These are phyloP conservation scores for Stramenopiles sp. DNA, from an alignment of 352 stramenopile species.

Conservation along the genomic window DNA sequence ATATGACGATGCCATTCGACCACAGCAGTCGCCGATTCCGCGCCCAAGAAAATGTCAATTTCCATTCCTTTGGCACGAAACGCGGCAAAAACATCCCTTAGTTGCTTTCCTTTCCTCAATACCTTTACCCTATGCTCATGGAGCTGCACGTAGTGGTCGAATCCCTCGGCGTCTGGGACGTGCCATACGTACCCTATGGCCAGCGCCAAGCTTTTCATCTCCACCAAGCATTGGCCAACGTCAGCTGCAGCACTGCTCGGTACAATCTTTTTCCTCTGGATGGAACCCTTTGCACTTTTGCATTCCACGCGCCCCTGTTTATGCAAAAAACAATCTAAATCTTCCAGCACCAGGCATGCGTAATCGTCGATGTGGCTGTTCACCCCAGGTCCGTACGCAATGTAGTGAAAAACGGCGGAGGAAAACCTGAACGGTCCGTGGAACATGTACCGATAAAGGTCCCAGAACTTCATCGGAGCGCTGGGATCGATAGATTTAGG, in stretches of 20 bases:
- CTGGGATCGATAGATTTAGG: neutral
- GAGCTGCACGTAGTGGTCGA: neutral
- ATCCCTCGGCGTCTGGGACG: neutral
- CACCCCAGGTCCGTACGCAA: neutral
- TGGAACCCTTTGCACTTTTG: neutral
- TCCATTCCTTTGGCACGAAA: neutral
- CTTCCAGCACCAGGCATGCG: neutral
- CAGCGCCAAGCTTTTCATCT: neutral
- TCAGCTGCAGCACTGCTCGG: neutral
- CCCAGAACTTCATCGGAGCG: neutral
- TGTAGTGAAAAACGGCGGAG: neutral
- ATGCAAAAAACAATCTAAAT: neutral
- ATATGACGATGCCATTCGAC: neutral
- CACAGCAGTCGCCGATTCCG: neutral
- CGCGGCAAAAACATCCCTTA: neutral
- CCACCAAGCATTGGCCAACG: neutral
- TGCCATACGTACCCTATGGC: neutral
- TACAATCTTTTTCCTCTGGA: neutral
- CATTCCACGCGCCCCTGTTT: neutral
- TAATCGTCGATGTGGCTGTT: neutral
- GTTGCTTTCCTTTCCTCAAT: neutral
- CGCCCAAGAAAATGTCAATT: neutral
- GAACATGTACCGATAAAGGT: constrained; percentile 3
- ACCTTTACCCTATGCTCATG: neutral
- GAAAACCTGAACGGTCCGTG: neutral